Base-by-base conservation (phyloP, 345 rosid species). In the Populus euphratica region DNA sequence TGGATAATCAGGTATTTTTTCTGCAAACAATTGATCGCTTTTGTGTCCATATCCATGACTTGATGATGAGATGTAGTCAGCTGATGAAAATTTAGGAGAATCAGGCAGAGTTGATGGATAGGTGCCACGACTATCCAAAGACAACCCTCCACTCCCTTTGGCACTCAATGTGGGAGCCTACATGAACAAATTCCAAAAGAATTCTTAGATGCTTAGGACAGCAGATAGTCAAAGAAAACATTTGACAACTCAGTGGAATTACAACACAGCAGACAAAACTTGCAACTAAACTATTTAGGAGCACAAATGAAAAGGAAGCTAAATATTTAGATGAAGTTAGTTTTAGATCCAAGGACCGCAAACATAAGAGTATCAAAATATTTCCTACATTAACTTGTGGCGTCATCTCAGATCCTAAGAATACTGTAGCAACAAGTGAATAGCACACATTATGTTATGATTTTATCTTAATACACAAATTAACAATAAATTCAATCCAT, bases 61-160 rank as follows among this genome's bases (percentile, higher is more conserved):
- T 17, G 97, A 84, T 41, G 93, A 84, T 67, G 97, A 80, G 72
- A 90, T 70, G 77, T 91, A 93, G 59, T 89, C 93, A 71, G 89
- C 84, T 72, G 98, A 80, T 69, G 86, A 79, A 87, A 84, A 93
- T 79, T 93, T 95, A 0, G 99, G 97, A 31, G 99, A 93, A 79
- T 91, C 94, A 17, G 90, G 66, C 25, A 88, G 33, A 74, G 90
- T 78, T 33, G 97, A 89, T 39, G 89, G 73, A 83, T 93, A 96
- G 78, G 85, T 87, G 5, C 92, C 85, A 73, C 93, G 96, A 75
- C 84, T 87, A 63, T 92, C 99, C 81, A 93, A 73, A 76, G 85
- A 85, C 23, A 94, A 84, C 64, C 86, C 68, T 76, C 87, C 90
- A 70, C 87, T 77, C 31, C 82, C 89, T 81, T 89, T 90, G 59